phyloP scores from a whole-genome alignment of 2,329 filamentous ascomycete species.

The Alternaria sp. region DNA sequence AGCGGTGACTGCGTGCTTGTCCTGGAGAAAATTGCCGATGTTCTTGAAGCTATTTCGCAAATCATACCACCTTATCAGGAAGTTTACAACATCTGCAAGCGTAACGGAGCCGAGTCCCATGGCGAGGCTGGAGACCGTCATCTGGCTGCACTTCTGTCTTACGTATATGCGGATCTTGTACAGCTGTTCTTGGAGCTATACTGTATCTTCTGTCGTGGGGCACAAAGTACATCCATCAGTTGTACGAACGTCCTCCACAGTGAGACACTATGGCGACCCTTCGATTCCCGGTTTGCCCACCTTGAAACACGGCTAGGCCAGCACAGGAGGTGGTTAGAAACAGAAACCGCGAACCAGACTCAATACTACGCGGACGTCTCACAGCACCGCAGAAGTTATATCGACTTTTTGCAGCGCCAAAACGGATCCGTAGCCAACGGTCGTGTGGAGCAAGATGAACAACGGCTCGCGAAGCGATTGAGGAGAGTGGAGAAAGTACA shows the following conservation, averaged over 20 bases:
- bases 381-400: conserved; percentile 27
- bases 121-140: conserved; percentile 13
- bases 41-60: conserved; percentile 32
- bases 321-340: conserved; percentile 37
- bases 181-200: conserved; percentile 36
- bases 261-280: conserved; percentile 31
- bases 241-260: neutral
- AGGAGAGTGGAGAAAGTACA: conserved; percentile 34
- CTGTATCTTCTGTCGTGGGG: conserved; percentile 29
- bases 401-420: conserved; percentile 25
- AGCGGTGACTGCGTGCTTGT: conserved; percentile 28
- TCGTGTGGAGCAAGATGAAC: conserved; percentile 17
- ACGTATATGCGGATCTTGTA: conserved; percentile 35
- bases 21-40: conserved; percentile 31
- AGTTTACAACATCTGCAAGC: conserved; percentile 22
- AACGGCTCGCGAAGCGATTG: conserved; percentile 31
- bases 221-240: conserved; percentile 26
- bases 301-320: conserved; percentile 28
- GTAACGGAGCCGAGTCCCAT: conserved; percentile 4
- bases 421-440: neutral
- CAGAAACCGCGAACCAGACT: conserved; percentile 19
- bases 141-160: conserved; percentile 29
- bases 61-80: conserved; percentile 32
- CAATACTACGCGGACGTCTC: conserved; percentile 25
- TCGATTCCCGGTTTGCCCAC: conserved; percentile 39